Base-by-base conservation (phyloP, 331 rosid genomes). In the Dryas integrifolia region DNA sequence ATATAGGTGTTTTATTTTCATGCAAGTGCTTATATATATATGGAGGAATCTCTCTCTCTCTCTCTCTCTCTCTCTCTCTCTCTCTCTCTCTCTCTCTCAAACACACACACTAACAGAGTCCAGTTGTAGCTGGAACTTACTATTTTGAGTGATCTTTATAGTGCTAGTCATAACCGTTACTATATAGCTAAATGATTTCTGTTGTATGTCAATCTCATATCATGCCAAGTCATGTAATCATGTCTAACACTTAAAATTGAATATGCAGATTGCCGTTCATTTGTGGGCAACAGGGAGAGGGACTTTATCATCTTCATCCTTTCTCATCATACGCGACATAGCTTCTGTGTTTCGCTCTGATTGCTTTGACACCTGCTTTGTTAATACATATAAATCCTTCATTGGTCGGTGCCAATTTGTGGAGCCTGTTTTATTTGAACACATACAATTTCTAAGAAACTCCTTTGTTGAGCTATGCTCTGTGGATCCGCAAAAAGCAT, bases 231-330 rank as follows among this genome's bases (percentile, higher is more conserved):
- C 7, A 7, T 58, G 45, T 47, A 6, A 69, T 40, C 68, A 67
- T 74, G 72, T 59, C 80, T 69, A 48, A 81, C 76, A 56, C 14
- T 74, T 76, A 47, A 6, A 78, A 72, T 80, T 79, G 58, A 72
- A 76, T 73, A 68, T 87, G 86, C 89, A 94, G 98, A 80, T 83
- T 81, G 83, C 87, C 47, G 89, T 94, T 77, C 92, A 88, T 79
- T 76, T 94, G 63, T 94, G 98, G 97, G 96, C 92, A 62, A 88
- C 96, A 67, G 92, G 92, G 64, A 87, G 84, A 79, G 89, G 81
- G 18, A 77, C 83, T 69, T 65, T 94, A 60, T 84, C 96, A 3
- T 84, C 96, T 65, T 82, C 82, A 14, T 79, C 97, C 80, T 91
- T 89, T 85, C 82, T 82, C 77, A 75, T 86, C 72, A 84, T 94